Base-by-base conservation (phyloP, 495 filamentous ascomycete genomes). In the Staphylotrichum longicolle region DNA sequence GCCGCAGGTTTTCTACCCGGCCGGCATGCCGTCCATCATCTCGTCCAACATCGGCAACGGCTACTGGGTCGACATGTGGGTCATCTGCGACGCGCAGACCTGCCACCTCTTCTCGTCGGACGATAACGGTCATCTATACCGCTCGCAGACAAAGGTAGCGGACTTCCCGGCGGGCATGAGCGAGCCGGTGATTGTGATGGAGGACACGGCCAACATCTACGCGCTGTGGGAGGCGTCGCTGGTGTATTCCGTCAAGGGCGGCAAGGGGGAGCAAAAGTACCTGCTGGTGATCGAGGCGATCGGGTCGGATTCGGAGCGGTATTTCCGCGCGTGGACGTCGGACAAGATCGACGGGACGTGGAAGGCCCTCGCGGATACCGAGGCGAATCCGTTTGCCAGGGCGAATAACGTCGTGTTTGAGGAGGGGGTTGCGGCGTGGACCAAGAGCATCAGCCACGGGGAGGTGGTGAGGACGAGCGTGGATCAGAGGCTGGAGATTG, bases 31-130 rank as follows among this genome's bases (percentile, higher is more conserved):
- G 0, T 11, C 40, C n/a, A 68, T 68, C 48, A 63, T 70, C 47
- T 10, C 35, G 0, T 41, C 66, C 10, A 66, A 66, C 53, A 62
- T 70, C 45, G 63, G 57, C 37, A 44, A 37, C 9, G 61, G 61
- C 6, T 70, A 70, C 63, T 70, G 68, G 68, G 68, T 68, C 30
- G 68, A 70, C 58, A 70, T 70, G 68, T 70, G 68, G 68, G 68
- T 68, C 20, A 68, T 70, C 40, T 70, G 68, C 61, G 66, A 68
- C 55, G 47, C 39, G 2, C n/a, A 30, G 7, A 45, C 39, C 34
- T 68, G 68, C 56, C 61, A 68, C 54, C 57, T 70, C 0, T 70
- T 70, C 55, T 68, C 65, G 33, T 66, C 65, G 1, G 65, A 70
- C 61, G 68, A 70, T 53, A 70, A 70, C 53, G 68, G 68, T 14